Conservation (phyloP, 108 stramenopile genomes). For the Bacterosira constricta region DNA sequence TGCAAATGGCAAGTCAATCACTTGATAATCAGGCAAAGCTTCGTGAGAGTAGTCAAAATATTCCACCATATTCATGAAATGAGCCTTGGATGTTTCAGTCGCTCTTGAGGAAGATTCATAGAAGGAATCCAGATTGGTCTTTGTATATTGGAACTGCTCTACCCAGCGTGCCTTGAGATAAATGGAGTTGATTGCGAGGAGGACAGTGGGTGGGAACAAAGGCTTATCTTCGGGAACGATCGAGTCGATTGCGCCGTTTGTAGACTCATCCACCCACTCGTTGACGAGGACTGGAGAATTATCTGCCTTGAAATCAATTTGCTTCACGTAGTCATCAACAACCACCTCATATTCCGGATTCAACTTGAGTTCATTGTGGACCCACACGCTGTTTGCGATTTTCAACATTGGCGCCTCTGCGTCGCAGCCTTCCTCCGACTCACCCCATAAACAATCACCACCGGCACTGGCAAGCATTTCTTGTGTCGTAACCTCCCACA, state of each 20-base stretch:
- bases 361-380: conserved; percentile 17
- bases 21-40: conserved; percentile 15
- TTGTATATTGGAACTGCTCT: conserved; percentile 1
- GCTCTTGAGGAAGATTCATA: conserved; percentile 5
- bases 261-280: conserved; percentile 38
- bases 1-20: conserved; percentile 14
- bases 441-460: conserved; percentile 2
- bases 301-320: conserved; percentile 20
- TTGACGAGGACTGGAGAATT: conserved; percentile 21
- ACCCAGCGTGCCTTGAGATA: conserved; percentile 47
- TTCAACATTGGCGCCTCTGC: conserved; percentile 21
- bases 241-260: conserved; percentile 40
- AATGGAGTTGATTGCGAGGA: conserved; percentile 38
- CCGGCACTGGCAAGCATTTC: conserved; percentile 1
- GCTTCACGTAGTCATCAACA: conserved; percentile 28
- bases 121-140: conserved; percentile 37
- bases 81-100: conserved; percentile 11
- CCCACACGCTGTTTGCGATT: conserved; percentile 42
- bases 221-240: conserved; percentile 28
- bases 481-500: conserved; percentile 5
- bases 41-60: conserved; percentile 34
- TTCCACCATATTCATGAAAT: conserved; percentile 40
- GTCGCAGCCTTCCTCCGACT: conserved; percentile 1
- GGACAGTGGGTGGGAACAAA: conserved; percentile 15
- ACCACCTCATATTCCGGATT: conserved; percentile 25